Conservation (phyloP, 805 yeast genomes). For the Ogataea thermomethanolica region DNA sequence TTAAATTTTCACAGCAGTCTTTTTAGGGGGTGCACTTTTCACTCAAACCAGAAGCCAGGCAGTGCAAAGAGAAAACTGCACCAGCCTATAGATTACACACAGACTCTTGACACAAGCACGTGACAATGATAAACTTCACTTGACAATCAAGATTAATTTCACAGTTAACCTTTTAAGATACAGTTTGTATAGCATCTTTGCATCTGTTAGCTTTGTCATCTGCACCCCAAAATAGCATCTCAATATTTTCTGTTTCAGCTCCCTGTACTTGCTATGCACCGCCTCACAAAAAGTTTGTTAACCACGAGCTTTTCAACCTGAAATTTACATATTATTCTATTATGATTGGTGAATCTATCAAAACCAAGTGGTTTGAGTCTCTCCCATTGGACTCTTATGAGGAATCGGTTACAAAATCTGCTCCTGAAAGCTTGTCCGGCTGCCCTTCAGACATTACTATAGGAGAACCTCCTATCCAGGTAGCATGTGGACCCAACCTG, state of each 20-base stretch:
- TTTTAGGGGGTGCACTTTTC: conserved; percentile 5
- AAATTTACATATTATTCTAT: neutral
- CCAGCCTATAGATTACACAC: no score
- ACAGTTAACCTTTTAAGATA: no score
- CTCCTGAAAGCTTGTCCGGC: conserved; percentile 19
- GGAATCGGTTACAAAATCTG: conserved; percentile 16
- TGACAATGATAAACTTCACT: no score
- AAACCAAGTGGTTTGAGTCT: conserved; percentile 28
- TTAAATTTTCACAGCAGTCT: no score
- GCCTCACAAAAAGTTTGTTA: conserved; percentile 5
- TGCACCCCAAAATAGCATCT: conserved; percentile 1
- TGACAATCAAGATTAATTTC: no score
- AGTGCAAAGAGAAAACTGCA: neutral
- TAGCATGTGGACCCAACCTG: conserved; percentile 75
- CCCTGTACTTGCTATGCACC: conserved; percentile 5
- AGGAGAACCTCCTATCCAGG: conserved; percentile 36
- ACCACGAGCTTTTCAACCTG: conserved; percentile 2
- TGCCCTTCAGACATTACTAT: conserved; percentile 25
- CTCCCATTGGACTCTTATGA: conserved; percentile 27
- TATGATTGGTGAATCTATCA: conserved; percentile 14
- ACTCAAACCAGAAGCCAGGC: neutral
- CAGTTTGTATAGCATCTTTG: neutral
- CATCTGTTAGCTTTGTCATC: neutral
- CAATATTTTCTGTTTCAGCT: conserved; percentile 6
- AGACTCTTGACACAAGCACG: no score